Evolutionary conservation across 345 rosid genomes (phyloP).

Genomic region (Erysimum cheiranthoides): DNA sequence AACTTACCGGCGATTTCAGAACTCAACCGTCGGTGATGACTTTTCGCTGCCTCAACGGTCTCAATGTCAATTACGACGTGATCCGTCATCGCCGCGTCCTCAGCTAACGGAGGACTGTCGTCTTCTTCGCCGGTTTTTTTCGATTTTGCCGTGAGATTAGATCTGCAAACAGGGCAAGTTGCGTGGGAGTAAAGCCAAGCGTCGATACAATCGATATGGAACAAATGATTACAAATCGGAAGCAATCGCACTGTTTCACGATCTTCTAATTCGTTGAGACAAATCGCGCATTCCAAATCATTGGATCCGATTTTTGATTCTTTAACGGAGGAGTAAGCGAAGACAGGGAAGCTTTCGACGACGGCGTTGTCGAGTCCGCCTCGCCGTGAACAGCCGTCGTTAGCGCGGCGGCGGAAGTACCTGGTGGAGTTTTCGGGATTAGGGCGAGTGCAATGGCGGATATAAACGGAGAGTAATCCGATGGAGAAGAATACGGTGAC

Average conservation of each 20-base stretch:
- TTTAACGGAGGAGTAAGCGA: conserved; percentile 63
- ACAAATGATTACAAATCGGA: conserved; percentile 62
- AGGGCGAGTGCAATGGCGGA: conserved; percentile 30
- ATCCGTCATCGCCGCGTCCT: conserved; percentile 8
- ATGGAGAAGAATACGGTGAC: conserved; percentile 32
- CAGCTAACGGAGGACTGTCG: neutral
- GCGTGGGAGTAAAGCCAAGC: conserved; percentile 57
- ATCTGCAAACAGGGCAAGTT: conserved; percentile 72
- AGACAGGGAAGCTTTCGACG: conserved; percentile 64
- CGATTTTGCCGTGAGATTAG: conserved; percentile 47
- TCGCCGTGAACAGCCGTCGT: conserved; percentile 19
- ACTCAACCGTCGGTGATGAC: conserved; percentile 20
- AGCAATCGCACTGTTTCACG: conserved; percentile 52
- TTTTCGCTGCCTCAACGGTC: conserved; percentile 2
- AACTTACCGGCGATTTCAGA: conserved; percentile 41
- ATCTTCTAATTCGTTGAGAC: conserved; percentile 57
- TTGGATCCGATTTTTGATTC: conserved; percentile 53
- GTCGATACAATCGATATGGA: conserved; percentile 63
- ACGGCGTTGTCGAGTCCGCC: conserved; percentile 58
- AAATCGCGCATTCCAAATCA: conserved; percentile 60
- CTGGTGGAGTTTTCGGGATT: neutral
- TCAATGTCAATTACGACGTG: conserved; percentile 46
- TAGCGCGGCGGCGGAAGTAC: neutral
- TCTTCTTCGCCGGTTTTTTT: conserved; percentile 10
- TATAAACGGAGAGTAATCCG: conserved; percentile 41